These are phyloP conservation scores for Colletotrichum lupini DNA, from an alignment of 2,329 filamentous ascomycete genomes.

Conservation along the genomic window DNA sequence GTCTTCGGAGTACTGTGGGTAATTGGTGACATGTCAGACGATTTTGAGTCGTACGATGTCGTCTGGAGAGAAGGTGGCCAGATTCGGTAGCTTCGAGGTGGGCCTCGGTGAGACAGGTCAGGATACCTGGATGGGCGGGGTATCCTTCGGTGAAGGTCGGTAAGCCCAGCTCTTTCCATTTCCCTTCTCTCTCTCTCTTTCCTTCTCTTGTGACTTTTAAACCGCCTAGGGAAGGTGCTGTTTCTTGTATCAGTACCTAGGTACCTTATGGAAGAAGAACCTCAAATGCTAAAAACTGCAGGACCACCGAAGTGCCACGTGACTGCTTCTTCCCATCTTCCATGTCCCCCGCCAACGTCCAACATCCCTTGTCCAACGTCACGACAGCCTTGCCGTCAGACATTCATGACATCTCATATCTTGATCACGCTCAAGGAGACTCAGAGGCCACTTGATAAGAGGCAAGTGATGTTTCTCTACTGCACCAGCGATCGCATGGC, in stretches of 20 bases:
- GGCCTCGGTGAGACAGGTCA: neutral
- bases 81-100: constrained; percentile 7
- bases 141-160: neutral
- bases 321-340: neutral
- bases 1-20: neutral
- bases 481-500: too few species aligned
- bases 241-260: too few species aligned
- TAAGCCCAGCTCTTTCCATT: neutral
- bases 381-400: neutral
- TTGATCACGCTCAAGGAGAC: too few species aligned
- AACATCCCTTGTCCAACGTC: neutral
- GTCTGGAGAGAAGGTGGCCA: constrained; percentile 13
- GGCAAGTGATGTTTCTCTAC: too few species aligned
- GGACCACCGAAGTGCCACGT: neutral
- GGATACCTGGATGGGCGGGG: neutral
- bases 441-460: too few species aligned
- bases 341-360: neutral
- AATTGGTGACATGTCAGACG: constrained; percentile 13
- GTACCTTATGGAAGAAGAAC: too few species aligned
- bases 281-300: neutral
- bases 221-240: neutral
- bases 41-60: constrained; percentile 32
- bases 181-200: neutral
- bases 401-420: too few species aligned
- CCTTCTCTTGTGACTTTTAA: neutral